Evolutionary conservation across 176 grass and related monocot genomes (phyloP), one percentile per base, ranked within the genome.

Genomic region (Oryza meridionalis): DNA sequence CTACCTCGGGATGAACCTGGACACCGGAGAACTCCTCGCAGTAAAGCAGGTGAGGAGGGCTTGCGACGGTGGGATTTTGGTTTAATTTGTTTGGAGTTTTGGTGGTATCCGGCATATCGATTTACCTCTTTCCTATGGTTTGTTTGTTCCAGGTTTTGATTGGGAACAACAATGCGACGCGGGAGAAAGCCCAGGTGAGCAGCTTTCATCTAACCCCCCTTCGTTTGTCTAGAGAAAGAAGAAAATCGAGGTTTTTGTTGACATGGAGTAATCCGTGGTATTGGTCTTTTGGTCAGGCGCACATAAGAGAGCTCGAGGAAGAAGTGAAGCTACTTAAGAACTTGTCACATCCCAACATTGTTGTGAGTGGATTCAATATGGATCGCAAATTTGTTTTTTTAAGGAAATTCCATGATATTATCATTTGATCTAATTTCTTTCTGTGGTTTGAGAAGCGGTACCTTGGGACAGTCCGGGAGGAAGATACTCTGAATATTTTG

Each of bases 271-370:
- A 62, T 47, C 72, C 72, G 11, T 81, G 43, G 47, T 27, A 75
- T 84, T n/a, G 49, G 2, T 85, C 22, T 69, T 76, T 11, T 87
- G 61, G 42, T 27, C 59, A 99, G 96, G 96, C 93, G 71, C 93
- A 99, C 82, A 92, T 99, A 83, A 85, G 75, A 85, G 96, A 99
- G 73, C 89, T 99, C 6, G 96, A 99, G 82, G 96, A 99, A 84
- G 96, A 99, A 91, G 96, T 99, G 64, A 99, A 99, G 78, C 90
- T 99, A 84, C 86, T 99, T 19, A 99, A 92, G 85, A 99, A 94
- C 70, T 79, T 96, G 61, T 99, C 93, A 1, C 93, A 99, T 90
- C 96, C 51, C 19, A 99, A 99, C 73, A 99, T 99, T 66, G 93
- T 99, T 49, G 96, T 96, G 71, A 99, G 96, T 96, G 77, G 64